Conservation (phyloP, 2,329 filamentous ascomycete genomes). For the Ophiognomonia clavigignenti-juglandacearum region DNA sequence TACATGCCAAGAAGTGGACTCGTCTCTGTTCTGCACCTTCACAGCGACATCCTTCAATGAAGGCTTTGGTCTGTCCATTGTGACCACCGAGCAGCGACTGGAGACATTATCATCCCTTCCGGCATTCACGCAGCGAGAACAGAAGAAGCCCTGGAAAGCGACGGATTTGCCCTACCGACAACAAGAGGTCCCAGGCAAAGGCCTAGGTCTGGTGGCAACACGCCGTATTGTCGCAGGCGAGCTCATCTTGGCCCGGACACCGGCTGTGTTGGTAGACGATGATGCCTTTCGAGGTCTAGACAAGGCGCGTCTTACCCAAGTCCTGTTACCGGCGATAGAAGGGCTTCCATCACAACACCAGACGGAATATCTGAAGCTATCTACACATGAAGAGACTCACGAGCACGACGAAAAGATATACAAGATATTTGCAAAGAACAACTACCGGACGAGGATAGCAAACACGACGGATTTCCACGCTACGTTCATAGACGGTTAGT, state of each 20-base stretch:
- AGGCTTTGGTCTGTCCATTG: conserved; percentile 4
- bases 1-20: conserved; percentile 2
- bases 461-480: conserved; percentile 3
- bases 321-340: background rate
- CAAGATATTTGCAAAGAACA: conserved; percentile 5
- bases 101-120: background rate
- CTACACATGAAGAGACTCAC: background rate
- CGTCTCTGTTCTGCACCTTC: conserved; percentile 3
- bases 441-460: background rate
- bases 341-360: background rate
- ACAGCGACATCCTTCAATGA: conserved; percentile 2
- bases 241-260: conserved; percentile 3
- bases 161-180: background rate
- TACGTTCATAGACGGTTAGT: conserved; percentile 4
- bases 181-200: conserved; percentile 1
- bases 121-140: background rate
- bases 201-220: conserved; percentile 4
- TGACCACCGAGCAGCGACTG: conserved; percentile 1
- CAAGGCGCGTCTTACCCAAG: background rate
- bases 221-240: conserved; percentile 1
- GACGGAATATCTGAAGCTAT: conserved; percentile 1
- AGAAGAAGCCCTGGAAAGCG: background rate
- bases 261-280: conserved; percentile 5
- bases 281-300: background rate
- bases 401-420: conserved; percentile 1